Evolutionary conservation across 75 land plant species (phyloP), one percentile per base, ranked within the genome.

Genomic region (Picea sitchensis): DNA sequence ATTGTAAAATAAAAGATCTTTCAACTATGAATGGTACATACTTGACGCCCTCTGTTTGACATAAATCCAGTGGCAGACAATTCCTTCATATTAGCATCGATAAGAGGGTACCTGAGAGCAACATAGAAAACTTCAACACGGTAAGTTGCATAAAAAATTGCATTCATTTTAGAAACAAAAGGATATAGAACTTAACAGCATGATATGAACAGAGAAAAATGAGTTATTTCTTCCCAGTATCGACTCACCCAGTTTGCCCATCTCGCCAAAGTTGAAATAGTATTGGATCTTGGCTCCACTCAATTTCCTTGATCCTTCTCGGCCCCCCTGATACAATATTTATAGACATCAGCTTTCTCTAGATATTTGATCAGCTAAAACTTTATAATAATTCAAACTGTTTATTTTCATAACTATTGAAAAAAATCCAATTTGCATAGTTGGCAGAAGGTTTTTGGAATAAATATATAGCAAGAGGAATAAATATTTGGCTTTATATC

Each of bases 1-100:
- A 65, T 21, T 30, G 12, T 38, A 32, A 62, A 41, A 47, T 23
- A 38, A 18, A 41, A 11, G 17, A 20, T 21, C 21, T 26, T 57
- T 23, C 72, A 80, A 15, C 76, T 58, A 51, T 54, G 64, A 59
- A 54, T 77, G 38, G 58, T 58, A 62, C 59, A 73, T 84, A 93
- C 99, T 90, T 98, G 99, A 58, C 99, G 92, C 32, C 99, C 99
- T 71, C 99, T 84, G 78, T 98, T 98, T 65, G 99, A 98, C 99
- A 98, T 98, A 81, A 98, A 98, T 23, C 99, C 99, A 65, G 99
- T 95, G 26, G 88, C 63, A 30, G 85, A 83, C 14, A 98, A 87
- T 81, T 98, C 99, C 80, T 89, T 98, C 99, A 98, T 98, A 73
- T 93, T 95, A 41, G 99, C 98, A 86, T 98, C 99, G 65, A 98